These are phyloP conservation scores for Tricholoma flavovirens DNA, from an alignment of 768 basidiomycete genomes.

Conservation along the genomic window DNA sequence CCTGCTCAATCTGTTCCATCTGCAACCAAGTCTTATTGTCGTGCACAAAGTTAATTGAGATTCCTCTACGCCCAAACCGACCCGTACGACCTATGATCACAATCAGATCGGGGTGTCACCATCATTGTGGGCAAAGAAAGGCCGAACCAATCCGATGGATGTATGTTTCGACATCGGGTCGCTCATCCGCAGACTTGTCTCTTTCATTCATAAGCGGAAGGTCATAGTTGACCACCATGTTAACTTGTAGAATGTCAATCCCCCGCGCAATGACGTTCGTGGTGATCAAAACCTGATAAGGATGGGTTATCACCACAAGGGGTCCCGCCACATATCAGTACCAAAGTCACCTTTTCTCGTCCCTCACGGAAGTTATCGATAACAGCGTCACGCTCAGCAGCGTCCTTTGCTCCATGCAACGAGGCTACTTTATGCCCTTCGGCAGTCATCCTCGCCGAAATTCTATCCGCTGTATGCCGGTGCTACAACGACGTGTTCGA, in stretches of 20 bases:
- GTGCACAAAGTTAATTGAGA: slow-evolving; percentile 97
- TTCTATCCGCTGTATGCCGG: slow-evolving; percentile 88
- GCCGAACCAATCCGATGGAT: slow-evolving; percentile 90
- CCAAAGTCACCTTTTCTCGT: slow-evolving; percentile 70
- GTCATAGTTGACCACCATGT: slow-evolving; percentile 99
- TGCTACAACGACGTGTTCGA: slow-evolving; percentile 40
- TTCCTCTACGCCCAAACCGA: slow-evolving; percentile 94
- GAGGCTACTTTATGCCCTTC: slow-evolving; percentile 98
- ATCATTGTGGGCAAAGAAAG: background rate
- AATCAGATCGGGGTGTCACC: background rate
- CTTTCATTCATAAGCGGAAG: slow-evolving; percentile 82
- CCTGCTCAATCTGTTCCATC: slow-evolving; percentile 85
- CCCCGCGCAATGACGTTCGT: slow-evolving; percentile 98
- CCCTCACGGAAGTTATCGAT: slow-evolving; percentile 97
- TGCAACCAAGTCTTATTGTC: slow-evolving; percentile 82
- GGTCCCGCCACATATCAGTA: background rate
- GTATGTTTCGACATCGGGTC: slow-evolving; percentile 93
- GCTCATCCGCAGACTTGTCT: slow-evolving; percentile 42
- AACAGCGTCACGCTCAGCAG: slow-evolving; percentile 80
- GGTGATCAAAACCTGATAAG: slow-evolving; percentile 69
- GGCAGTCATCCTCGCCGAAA: slow-evolving; percentile 81
- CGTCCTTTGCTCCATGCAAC: slow-evolving; percentile 91
- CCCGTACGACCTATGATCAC: slow-evolving; percentile 79
- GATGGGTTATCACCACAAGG: background rate
- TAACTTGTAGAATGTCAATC: slow-evolving; percentile 98